Base-by-base conservation (phyloP, 257 asterid genomes). In the Penstemon davidsonii region DNA sequence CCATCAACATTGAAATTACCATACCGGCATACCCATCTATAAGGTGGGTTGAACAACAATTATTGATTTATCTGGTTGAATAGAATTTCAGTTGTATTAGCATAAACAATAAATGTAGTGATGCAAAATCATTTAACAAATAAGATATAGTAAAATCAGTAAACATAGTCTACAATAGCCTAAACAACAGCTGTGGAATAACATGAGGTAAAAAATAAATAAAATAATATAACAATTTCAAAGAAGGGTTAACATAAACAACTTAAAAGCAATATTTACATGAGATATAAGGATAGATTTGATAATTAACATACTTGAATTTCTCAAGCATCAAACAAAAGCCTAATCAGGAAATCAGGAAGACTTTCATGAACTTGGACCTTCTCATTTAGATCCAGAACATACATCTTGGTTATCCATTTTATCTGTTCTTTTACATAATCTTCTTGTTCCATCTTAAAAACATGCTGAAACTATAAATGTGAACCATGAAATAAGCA, bases 21-120 rank as follows among this genome's bases (percentile, higher is more conserved):
- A 15, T 15, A 15, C 18, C 18, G 18, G 18, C 99, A 83, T 94
- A 96, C 70, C 96, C 97, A 33, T 94, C 96, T 74, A 94, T 88
- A 66, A 94, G 93, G 67, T 94, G 99, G 57, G 95, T 94, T 13
- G 96, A 84, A 75, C 91, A 85, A 75, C 89, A 79, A 51, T 72
- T 78, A 50, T 83, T 88, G 36, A 58, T 55, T 71, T 73, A 74
- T 81, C 98, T 93, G 90, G 50, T 73, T 68, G 59, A 45, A 69
- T 15, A 70, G 46, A 69, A 61, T 7, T 69, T 56, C 53, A 59
- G 62, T 47, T 55, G 54, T 12, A 63, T 76, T 67, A 76, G 50
- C 75, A 72, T 38, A 57, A 59, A 65, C 15, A 37, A 47, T 19
- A 44, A 7, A 51, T 6, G 39, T n/a, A 51, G 18, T 54, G 61